Evolutionary conservation across 2,329 filamentous ascomycete genomes (phyloP).

Genomic region (Cladosporium sp.): DNA sequence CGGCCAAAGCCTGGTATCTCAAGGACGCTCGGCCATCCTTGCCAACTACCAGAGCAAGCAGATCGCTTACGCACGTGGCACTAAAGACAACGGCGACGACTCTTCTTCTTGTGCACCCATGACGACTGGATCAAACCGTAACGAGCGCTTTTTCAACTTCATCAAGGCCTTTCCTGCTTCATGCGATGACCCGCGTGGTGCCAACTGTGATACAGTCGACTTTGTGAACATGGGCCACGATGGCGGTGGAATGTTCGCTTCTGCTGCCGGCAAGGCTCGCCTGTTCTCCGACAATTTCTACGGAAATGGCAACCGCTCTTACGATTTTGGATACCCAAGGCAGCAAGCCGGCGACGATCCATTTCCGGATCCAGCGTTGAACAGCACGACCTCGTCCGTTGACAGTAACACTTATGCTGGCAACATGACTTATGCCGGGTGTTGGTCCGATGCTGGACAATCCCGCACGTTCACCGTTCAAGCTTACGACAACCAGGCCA

Average conservation of each 20-base stretch:
- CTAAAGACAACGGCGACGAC: constrained; percentile 32
- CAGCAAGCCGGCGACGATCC: constrained; percentile 31
- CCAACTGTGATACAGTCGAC: constrained; percentile 30
- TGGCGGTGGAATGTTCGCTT: constrained; percentile 33
- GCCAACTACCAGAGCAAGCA: constrained; percentile 32
- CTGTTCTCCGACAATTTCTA: constrained; percentile 38
- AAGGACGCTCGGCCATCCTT: constrained; percentile 29
- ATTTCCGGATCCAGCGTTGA: constrained; percentile 30
- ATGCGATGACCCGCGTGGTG: constrained; percentile 22
- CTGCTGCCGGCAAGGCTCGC: constrained; percentile 31
- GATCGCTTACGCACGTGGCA: constrained; percentile 33
- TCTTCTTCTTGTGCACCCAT: constrained; percentile 30
- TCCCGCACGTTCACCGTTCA: constrained; percentile 21
- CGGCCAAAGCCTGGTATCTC: constrained; percentile 24
- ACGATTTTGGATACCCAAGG: constrained; percentile 36
- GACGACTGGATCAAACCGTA: constrained; percentile 32
- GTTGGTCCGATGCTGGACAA: constrained; percentile 30
- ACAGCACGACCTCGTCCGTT: constrained; percentile 17
- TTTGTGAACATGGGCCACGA: constrained; percentile 33
- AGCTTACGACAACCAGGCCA: constrained; percentile 25
- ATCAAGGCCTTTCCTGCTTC: constrained; percentile 32
- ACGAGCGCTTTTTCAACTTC: constrained; percentile 38
- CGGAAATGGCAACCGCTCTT: constrained; percentile 30
- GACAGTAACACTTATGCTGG: constrained; percentile 31
- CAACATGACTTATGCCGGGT: constrained; percentile 35